Evolutionary conservation across 2,329 filamentous ascomycete species (phyloP), one percentile per base, ranked within the genome.

Genomic region (Colletotrichum aenigma): DNA sequence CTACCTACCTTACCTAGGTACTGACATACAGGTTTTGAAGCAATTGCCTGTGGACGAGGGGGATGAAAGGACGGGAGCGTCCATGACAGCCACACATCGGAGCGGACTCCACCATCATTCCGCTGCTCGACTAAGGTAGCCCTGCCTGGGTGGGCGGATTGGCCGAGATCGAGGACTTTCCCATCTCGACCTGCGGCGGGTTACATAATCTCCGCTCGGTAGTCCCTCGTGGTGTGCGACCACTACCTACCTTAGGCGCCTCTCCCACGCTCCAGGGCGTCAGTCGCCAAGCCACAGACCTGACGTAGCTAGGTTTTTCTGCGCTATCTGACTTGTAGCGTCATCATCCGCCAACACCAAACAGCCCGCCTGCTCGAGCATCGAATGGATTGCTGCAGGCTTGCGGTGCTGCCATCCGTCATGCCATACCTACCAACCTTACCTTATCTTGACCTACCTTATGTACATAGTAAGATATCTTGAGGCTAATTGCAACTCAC

Each of bases 261-360:
- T 48, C 38, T 48, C 18, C 38, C 38, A 48, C 38, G 32, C 69
- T 32, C 43, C 48, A 60, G 64, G 34, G 26, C 69, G 26, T 66
- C 21, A 48, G 55, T 62, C 70, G 28, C 30, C 61, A 75, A 60
- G 52, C 58, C 32, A 38, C 56, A 48, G 43, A 55, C 70, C 65
- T 76, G 74, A 76, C 74, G 74, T 76, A 76, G 58, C 58, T 48
- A 48, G 38, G 38, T 58, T 67, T 34, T 32, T 34, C 43, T 36
- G 30, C 64, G 58, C 62, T 55, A 66, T 36, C 18, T 52, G 43
- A 52, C 43, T 52, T 75, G 21, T 28, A 74, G 26, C 74, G 58
- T 74, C 74, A 76, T 67, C 73, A 56, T 36, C 70, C 61, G 26
- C 38, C 43, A 28, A 32, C 48, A 60, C 52, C 70, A 60, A 36